Conservation (phyloP, 2,329 filamentous ascomycete species). For the Scolecobasidium constrictum region DNA sequence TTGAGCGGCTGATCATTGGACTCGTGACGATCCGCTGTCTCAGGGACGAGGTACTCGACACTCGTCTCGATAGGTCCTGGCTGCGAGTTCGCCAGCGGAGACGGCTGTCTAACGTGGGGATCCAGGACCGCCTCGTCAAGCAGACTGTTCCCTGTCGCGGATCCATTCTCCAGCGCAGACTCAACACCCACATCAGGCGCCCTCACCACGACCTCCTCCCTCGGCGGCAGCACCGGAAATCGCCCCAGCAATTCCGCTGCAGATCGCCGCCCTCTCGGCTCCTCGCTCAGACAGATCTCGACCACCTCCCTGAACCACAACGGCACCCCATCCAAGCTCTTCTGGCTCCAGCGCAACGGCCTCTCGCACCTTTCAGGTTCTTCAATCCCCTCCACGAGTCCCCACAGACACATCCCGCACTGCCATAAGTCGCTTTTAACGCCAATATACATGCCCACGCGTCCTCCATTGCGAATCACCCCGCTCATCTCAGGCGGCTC, state of each 20-base stretch:
- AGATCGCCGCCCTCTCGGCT: slow-evolving; percentile 61
- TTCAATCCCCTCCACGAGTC: slow-evolving; percentile 74
- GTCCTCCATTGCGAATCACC: slow-evolving; percentile 77
- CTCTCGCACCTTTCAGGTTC: slow-evolving; percentile 74
- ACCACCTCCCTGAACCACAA: slow-evolving; percentile 70
- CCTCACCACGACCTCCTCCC: background rate
- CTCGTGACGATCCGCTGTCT: no score
- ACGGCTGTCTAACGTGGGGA: no score
- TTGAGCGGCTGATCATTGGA: background rate
- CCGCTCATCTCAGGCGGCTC: slow-evolving; percentile 84
- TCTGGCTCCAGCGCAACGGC: slow-evolving; percentile 48
- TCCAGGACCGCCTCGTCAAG: background rate
- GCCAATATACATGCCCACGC: slow-evolving; percentile 94
- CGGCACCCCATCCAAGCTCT: slow-evolving; percentile 50
- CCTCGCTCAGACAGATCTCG: slow-evolving; percentile 62
- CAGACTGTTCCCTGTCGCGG: background rate
- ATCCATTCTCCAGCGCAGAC: slow-evolving; percentile 5
- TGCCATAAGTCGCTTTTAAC: slow-evolving; percentile 96
- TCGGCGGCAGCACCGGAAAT: slow-evolving; percentile 45
- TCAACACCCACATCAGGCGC: background rate
- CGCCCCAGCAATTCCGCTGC: slow-evolving; percentile 60
- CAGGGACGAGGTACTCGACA: background rate
- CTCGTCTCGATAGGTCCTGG: background rate
- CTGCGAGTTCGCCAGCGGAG: background rate
- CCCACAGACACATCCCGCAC: slow-evolving; percentile 95